A percentile compares a stretch with the other conserved stretches of the same genome.
phyloP scores from a whole-genome alignment of 2,329 filamentous ascomycete genomes.

The Penicillium sp. region DNA sequence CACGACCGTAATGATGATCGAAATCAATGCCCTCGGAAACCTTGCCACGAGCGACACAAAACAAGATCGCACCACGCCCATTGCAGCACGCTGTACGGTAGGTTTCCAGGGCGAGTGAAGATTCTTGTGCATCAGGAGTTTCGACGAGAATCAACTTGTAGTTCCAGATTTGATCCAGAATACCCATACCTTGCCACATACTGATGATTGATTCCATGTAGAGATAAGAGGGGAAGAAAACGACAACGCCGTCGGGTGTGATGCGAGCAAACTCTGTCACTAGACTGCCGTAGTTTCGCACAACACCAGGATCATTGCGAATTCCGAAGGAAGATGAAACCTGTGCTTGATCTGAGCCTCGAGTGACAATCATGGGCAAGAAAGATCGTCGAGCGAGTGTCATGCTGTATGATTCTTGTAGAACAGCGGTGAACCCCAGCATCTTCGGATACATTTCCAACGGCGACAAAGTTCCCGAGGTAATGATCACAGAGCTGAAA shows the following conservation, averaged over 20 bases:
- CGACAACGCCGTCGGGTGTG: slow-evolving; percentile 94
- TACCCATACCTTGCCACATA: slow-evolving; percentile 99
- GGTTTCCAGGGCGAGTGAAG: slow-evolving; percentile 85
- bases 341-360: slow-evolving; percentile 84
- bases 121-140: slow-evolving; percentile 94
- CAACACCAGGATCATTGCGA: slow-evolving; percentile 89
- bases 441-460: slow-evolving; percentile 99
- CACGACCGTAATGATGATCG: slow-evolving; percentile 93
- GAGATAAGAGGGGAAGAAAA: slow-evolving; percentile 96
- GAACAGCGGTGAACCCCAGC: slow-evolving; percentile 83
- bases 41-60: slow-evolving; percentile 93
- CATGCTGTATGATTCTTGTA: slow-evolving; percentile 97
- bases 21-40: slow-evolving; percentile 98
- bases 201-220: slow-evolving; percentile 99
- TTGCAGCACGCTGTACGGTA: slow-evolving; percentile 97
- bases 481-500: slow-evolving; percentile 97
- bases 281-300: slow-evolving; percentile 88
- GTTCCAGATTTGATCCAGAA: slow-evolving; percentile 95
- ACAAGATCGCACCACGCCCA: slow-evolving; percentile 79
- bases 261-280: slow-evolving; percentile 92
- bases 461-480: slow-evolving; percentile 91
- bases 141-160: slow-evolving; percentile 97
- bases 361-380: slow-evolving; percentile 91
- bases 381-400: slow-evolving; percentile 91
- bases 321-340: slow-evolving; percentile 93